Evolutionary conservation across 345 rosid genomes (phyloP).

Genomic region (Schrenkiella parvula): DNA sequence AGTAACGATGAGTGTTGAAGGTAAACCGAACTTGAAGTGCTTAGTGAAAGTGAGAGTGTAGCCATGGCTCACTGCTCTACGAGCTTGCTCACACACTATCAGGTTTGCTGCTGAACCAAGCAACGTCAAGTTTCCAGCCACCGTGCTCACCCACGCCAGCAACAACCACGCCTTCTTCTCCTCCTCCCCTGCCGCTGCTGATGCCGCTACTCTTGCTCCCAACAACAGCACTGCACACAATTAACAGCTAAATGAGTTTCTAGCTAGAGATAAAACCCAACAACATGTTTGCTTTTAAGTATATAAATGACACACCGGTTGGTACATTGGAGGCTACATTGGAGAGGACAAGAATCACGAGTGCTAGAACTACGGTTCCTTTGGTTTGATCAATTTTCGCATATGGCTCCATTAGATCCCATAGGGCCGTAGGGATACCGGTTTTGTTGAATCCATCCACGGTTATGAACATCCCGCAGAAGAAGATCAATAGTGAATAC

Average conservation of each 20-base stretch:
- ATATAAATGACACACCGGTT: conserved; percentile 45
- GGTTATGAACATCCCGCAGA: conserved; percentile 88
- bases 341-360: conserved; percentile 62
- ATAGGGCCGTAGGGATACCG: conserved; percentile 68
- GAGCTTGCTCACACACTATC: conserved; percentile 88
- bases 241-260: background rate
- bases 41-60: conserved; percentile 67
- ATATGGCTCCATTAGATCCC: conserved; percentile 80
- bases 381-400: conserved; percentile 41
- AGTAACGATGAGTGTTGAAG: conserved; percentile 68
- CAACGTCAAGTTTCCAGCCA: conserved; percentile 79
- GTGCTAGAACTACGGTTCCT: conserved; percentile 58
- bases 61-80: conserved; percentile 42
- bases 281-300: background rate
- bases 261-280: background rate
- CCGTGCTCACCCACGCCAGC: conserved; percentile 83
- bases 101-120: conserved; percentile 87
- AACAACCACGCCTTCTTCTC: conserved; percentile 87
- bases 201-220: conserved; percentile 66
- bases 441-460: conserved; percentile 81
- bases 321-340: conserved; percentile 89
- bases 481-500: conserved; percentile 70
- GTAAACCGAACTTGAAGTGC: conserved; percentile 72
- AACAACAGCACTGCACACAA: conserved; percentile 58
- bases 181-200: conserved; percentile 50